Evolutionary conservation across 108 stramenopile genomes (phyloP), one percentile per base, ranked within the genome.

Genomic region (Cyclotella kingstonii): DNA sequence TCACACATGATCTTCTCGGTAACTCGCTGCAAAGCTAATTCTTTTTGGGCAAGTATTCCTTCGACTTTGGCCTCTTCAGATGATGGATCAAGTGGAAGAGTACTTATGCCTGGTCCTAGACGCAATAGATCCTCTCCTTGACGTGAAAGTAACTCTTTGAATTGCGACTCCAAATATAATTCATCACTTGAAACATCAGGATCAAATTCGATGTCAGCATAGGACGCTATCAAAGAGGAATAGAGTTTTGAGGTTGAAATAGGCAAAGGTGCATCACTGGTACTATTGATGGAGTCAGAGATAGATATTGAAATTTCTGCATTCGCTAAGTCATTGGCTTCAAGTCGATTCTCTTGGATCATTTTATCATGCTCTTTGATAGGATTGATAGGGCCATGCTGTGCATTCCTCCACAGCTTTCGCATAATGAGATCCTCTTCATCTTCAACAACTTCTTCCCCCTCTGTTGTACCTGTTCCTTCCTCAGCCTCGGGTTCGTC

Each of bases 281-380:
- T 61, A 54, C 19, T 44, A 29, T 7, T 42, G 10, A 25, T 50
- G 35, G 36, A 36, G 8, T 38, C 47, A 6, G 1, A n/a, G 27
- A 5, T 51, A n/a, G 14, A 1, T 14, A 28, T 51, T 26, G 14
- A 14, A 14, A 41, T 47, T 36, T 54, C 57, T 0, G 25, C 34
- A 33, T n/a, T 19, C 12, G 17, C 33, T 48, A 29, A 15, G 42
- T 59, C 30, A 25, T 40, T 35, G 15, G 73, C 73, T 38, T 74
- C 73, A 18, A 49, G 41, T 42, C 66, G 35, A 28, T 74, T 74
- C 12, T 74, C 73, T 52, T 66, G 47, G 6, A 66, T 45, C 73
- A 74, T 74, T 40, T 74, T 66, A 46, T 61, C 65, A 33, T 74
- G 65, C 43, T 74, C 73, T 38, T 66, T 61, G 21, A 66, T 56